These are phyloP conservation scores for Tetracentron sinense DNA, from an alignment of 164 flowering plant genomes.

Conservation along the genomic window DNA sequence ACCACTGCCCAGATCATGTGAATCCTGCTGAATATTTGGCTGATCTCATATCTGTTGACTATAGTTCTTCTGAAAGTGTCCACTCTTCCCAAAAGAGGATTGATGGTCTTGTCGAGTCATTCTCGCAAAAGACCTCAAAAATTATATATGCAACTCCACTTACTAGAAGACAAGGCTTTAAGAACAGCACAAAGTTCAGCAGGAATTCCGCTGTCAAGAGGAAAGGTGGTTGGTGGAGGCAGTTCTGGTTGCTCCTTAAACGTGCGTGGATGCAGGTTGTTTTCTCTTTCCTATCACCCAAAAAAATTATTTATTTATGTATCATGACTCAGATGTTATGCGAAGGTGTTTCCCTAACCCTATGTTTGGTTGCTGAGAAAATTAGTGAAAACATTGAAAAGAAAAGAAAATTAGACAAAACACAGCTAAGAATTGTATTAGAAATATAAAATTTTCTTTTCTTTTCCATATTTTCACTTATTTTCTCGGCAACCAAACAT, in stretches of 20 bases:
- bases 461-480: too few species aligned
- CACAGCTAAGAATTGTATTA: too few species aligned
- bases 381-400: too few species aligned
- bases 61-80: constrained; percentile 80
- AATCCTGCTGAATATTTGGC: constrained; percentile 99
- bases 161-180: constrained; percentile 19
- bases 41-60: constrained; percentile 94
- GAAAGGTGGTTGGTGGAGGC: constrained; percentile 87
- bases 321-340: neutral
- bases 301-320: neutral
- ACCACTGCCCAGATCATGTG: constrained; percentile 77
- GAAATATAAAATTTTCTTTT: too few species aligned
- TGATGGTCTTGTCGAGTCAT: constrained; percentile 80
- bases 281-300: constrained; percentile 7
- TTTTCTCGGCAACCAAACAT: too few species aligned
- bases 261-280: constrained; percentile 99
- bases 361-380: too few species aligned
- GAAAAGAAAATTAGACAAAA: too few species aligned
- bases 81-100: constrained; percentile 76
- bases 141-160: constrained; percentile 65
- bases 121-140: constrained; percentile 39
- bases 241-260: constrained; percentile 77
- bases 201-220: constrained; percentile 32
- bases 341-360: neutral
- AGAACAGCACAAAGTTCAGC: constrained; percentile 16